A percentile compares a stretch with the other conserved stretches of the same genome.
Evolutionary conservation across 2,329 filamentous ascomycete genomes (phyloP).

Genomic region (Hymenoscyphus linearis): DNA sequence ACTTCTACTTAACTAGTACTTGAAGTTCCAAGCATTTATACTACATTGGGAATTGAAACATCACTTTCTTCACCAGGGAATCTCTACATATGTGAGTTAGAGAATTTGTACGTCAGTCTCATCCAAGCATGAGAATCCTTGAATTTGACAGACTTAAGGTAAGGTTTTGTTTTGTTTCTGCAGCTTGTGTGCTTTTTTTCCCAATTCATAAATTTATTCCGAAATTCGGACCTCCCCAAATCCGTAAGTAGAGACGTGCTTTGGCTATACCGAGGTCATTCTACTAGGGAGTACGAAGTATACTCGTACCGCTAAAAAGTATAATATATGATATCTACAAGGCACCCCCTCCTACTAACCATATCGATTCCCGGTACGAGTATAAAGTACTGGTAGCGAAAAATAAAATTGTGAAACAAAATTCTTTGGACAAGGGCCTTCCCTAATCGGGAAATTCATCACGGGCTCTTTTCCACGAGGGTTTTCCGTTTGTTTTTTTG

Average conservation of each 20-base stretch:
- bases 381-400: too few species aligned
- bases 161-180: background rate
- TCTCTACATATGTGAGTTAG: background rate
- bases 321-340: background rate
- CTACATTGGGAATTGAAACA: background rate
- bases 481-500: background rate
- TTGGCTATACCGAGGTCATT: background rate
- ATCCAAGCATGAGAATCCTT: background rate
- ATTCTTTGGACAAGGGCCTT: background rate
- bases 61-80: background rate
- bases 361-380: background rate
- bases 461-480: background rate
- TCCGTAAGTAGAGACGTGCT: background rate
- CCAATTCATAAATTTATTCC: background rate
- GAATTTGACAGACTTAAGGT: background rate
- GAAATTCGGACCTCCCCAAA: background rate
- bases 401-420: background rate
- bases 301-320: background rate
- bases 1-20: background rate
- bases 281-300: background rate
- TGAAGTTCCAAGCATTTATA: background rate
- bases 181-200: background rate
- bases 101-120: background rate
- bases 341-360: background rate
- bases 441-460: background rate